These are phyloP conservation scores for Catenaria anguillulae DNA, from an alignment of 371 early-diverging fungal genomes.

Conservation along the genomic window DNA sequence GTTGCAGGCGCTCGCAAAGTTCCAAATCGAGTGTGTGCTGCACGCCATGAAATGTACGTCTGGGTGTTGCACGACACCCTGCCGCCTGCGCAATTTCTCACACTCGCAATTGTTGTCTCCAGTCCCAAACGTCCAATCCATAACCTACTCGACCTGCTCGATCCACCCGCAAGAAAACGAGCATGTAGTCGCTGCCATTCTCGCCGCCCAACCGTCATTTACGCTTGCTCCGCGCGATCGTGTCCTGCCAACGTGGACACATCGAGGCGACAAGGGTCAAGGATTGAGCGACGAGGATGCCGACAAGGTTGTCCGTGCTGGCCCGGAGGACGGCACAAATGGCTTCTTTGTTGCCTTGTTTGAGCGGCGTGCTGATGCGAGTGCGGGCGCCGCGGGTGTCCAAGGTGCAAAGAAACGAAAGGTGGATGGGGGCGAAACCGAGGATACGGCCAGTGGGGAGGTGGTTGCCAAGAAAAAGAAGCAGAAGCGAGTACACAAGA, in stretches of 20 bases:
- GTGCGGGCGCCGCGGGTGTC: too few relatives aligned
- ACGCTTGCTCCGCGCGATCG: constrained; percentile 35
- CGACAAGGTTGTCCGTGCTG: constrained; percentile 42
- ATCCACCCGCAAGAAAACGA: constrained; percentile 92
- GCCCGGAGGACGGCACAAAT: constrained; percentile 57
- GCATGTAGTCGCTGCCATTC: constrained; percentile 59
- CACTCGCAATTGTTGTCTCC: constrained; percentile 1
- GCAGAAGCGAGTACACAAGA: background rate
- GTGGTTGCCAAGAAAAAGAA: background rate
- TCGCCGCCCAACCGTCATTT: constrained; percentile 37
- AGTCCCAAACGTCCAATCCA: constrained; percentile 57
- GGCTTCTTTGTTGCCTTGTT: constrained; percentile 79
- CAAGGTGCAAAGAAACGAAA: background rate
- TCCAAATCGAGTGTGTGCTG: constrained; percentile 45
- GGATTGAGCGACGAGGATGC: constrained; percentile 18
- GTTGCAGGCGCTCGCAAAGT: constrained; percentile 49
- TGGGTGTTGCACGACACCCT: too few relatives aligned
- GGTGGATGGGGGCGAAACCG: background rate
- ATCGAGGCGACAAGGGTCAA: constrained; percentile 46
- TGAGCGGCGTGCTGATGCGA: constrained; percentile 30
- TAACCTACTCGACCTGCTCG: constrained; percentile 95
- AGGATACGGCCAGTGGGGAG: background rate
- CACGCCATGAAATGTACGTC: constrained; percentile 56
- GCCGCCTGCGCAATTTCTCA: constrained; percentile 14
- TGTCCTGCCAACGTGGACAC: constrained; percentile 56